Conservation (phyloP, 108 stramenopile species). For the Nannochloropsis gaditana region DNA sequence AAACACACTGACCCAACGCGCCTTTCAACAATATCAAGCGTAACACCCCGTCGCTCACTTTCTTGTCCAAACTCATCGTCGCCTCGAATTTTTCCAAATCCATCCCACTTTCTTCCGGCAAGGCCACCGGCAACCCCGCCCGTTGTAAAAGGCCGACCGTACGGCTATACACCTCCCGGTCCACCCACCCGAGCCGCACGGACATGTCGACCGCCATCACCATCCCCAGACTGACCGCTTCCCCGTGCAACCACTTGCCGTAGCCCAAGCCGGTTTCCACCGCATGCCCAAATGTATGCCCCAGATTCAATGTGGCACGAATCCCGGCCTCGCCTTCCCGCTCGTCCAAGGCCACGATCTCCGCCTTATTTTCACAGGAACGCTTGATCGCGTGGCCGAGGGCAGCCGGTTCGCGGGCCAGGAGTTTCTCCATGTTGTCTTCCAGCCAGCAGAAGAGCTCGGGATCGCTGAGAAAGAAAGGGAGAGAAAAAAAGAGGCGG, state of each 20-base stretch:
- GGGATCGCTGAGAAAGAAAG: slow-evolving; percentile 58
- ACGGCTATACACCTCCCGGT: slow-evolving; percentile 50
- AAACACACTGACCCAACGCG: slow-evolving; percentile 39
- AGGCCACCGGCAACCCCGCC: slow-evolving; percentile 40
- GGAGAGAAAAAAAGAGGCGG: background rate
- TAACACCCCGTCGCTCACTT: slow-evolving; percentile 47
- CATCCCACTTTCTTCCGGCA: slow-evolving; percentile 40
- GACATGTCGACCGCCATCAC: slow-evolving; percentile 91
- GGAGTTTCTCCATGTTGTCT: slow-evolving; percentile 66
- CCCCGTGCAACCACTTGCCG: slow-evolving; percentile 89
- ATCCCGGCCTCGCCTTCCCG: slow-evolving; percentile 73
- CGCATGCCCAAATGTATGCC: slow-evolving; percentile 98
- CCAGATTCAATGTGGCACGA: slow-evolving; percentile 91
- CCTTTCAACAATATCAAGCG: slow-evolving; percentile 48
- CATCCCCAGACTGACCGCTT: slow-evolving; percentile 91
- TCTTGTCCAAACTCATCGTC: slow-evolving; percentile 52
- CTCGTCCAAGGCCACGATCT: slow-evolving; percentile 90
- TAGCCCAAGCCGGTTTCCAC: slow-evolving; percentile 91
- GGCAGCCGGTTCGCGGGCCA: slow-evolving; percentile 67
- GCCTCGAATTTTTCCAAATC: slow-evolving; percentile 40
- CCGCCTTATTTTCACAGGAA: slow-evolving; percentile 88
- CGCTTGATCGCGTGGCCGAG: slow-evolving; percentile 72
- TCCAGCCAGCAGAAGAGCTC: slow-evolving; percentile 90
- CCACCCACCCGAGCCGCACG: slow-evolving; percentile 76
- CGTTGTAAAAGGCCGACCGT: slow-evolving; percentile 29